Conservation (phyloP, 192 early-diverging fungal genomes). For the Gamsiella multidivaricata region DNA sequence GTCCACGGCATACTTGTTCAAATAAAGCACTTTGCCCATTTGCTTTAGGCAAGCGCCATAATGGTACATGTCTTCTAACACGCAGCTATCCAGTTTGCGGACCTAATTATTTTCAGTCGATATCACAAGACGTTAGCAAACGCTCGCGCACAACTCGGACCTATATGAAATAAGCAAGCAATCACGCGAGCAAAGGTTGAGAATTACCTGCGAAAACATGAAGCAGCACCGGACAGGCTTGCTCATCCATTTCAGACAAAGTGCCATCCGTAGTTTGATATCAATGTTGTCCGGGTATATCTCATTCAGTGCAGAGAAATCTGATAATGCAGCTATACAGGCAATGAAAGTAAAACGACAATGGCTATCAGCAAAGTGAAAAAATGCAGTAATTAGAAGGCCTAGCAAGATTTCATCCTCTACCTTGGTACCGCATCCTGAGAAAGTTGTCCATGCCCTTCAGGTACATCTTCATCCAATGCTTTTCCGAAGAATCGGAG, state of each 20-base stretch:
- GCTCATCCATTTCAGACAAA: slow-evolving; percentile 22
- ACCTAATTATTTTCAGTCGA: slow-evolving; percentile 11
- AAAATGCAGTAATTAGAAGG: background rate
- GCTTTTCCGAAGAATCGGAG: slow-evolving; percentile 7
- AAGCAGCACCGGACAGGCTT: slow-evolving; percentile 11
- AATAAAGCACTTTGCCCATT: background rate
- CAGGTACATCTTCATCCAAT: slow-evolving; percentile 37
- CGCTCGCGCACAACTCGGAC: background rate
- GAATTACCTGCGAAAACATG: slow-evolving; percentile 29
- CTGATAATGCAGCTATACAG: slow-evolving; percentile 19
- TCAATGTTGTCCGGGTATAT: slow-evolving; percentile 22
- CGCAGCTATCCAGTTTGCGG: slow-evolving; percentile 22
- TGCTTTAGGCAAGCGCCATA: slow-evolving; percentile 19
- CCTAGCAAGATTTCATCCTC: background rate
- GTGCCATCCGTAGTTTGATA: slow-evolving; percentile 26
- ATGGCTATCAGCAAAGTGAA: background rate
- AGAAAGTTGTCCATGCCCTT: slow-evolving; percentile 21
- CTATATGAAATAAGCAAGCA: too few relatives aligned
- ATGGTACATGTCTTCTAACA: slow-evolving; percentile 34
- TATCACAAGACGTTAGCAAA: background rate
- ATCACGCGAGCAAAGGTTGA: too few relatives aligned
- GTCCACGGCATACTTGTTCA: slow-evolving; percentile 22
- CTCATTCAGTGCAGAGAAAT: slow-evolving; percentile 16
- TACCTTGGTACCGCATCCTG: slow-evolving; percentile 27
- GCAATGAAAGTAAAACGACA: background rate